Conservation (phyloP, 176 grass and related monocot species). For the Raddia guianensis region DNA sequence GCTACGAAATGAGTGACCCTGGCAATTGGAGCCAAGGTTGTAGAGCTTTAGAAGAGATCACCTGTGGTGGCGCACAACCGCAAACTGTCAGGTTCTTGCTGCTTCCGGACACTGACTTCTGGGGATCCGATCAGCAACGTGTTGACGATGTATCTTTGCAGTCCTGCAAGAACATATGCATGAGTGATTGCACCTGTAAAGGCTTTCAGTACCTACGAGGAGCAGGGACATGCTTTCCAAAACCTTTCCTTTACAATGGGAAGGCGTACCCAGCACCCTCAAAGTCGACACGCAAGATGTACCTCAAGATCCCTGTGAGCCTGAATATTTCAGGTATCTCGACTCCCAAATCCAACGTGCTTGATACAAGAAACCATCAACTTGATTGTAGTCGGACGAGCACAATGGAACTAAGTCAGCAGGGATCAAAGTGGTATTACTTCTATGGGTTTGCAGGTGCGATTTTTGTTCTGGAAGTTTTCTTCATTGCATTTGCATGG, state of each 20-base stretch:
- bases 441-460: slow-evolving; percentile 45
- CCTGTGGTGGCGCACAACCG: not conserved
- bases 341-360: slow-evolving; percentile 13
- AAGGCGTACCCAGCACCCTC: slow-evolving; percentile 15
- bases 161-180: slow-evolving; percentile 14
- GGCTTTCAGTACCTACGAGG: slow-evolving; percentile 33
- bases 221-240: slow-evolving; percentile 29
- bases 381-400: slow-evolving; percentile 17
- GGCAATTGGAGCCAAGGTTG: slow-evolving; percentile 57
- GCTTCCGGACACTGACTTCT: slow-evolving; percentile 12
- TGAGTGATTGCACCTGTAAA: slow-evolving; percentile 16
- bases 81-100: slow-evolving; percentile 15
- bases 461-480: slow-evolving; percentile 41
- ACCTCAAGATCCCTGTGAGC: not conserved
- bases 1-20: slow-evolving; percentile 35
- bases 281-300: slow-evolving; percentile 20
- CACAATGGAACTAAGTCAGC: slow-evolving; percentile 1
- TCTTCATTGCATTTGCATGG: slow-evolving; percentile 48
- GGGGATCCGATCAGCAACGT: slow-evolving; percentile 11
- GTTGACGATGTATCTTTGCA: not conserved
- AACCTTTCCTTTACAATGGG: slow-evolving; percentile 44
- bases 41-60: not conserved
- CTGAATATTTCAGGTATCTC: slow-evolving; percentile 20
- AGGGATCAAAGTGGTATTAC: slow-evolving; percentile 42
- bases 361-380: not conserved